Percentiles rank a stretch among this genome's conserved stretches.
Evolutionary conservation across 345 rosid species (phyloP).

Genomic region (Ricinus communis): DNA sequence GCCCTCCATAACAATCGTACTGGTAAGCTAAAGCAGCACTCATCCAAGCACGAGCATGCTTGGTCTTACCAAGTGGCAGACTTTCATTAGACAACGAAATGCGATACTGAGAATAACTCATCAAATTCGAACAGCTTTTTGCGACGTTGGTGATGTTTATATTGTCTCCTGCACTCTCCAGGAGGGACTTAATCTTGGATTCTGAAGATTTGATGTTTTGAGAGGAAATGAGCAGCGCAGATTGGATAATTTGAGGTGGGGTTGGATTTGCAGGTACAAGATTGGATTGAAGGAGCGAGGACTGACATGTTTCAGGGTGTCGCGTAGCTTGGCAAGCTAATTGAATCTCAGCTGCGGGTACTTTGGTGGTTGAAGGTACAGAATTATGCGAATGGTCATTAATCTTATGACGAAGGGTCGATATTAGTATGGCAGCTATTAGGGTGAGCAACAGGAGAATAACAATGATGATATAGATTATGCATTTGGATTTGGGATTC

Average conservation of each 20-base stretch:
- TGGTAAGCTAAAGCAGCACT: conserved; percentile 73
- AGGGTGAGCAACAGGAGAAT: conserved; percentile 5
- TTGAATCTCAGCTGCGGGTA: conserved; percentile 23
- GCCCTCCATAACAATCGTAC: conserved; percentile 56
- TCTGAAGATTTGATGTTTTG: conserved; percentile 47
- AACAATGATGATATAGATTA: conserved; percentile 12
- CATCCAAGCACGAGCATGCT: conserved; percentile 78
- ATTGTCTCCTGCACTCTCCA: conserved; percentile 48
- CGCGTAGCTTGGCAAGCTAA: conserved; percentile 61
- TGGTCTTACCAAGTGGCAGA: conserved; percentile 42
- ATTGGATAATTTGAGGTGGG: conserved; percentile 54
- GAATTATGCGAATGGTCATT: neutral
- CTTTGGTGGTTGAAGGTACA: neutral
- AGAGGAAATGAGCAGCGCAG: conserved; percentile 57
- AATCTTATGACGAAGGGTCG: conserved; percentile 6
- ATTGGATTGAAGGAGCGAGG: conserved; percentile 41
- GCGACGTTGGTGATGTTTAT: conserved; percentile 58
- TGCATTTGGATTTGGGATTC: conserved; percentile 3
- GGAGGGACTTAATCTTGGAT: conserved; percentile 49
- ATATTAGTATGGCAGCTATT: conserved; percentile 16
- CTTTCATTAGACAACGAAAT: conserved; percentile 32
- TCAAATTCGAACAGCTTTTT: conserved; percentile 45
- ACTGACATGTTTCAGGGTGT: conserved; percentile 42
- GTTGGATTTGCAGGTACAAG: conserved; percentile 37
- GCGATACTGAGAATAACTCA: conserved; percentile 55